Base-by-base conservation (phyloP, 768 basidiomycete genomes). In the Collybiopsis confluens region DNA sequence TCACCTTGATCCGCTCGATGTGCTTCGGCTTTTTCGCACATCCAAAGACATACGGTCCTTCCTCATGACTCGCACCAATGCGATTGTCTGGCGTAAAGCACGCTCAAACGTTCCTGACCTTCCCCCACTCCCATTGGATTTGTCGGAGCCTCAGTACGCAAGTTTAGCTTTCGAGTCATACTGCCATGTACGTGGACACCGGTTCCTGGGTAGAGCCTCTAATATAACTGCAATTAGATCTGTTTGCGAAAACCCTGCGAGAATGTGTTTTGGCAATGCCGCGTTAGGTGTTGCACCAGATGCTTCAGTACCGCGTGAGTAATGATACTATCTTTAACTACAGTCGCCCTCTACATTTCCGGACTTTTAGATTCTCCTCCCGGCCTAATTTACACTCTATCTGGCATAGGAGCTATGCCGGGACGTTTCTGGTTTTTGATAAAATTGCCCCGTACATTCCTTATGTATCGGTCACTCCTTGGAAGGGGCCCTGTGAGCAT, bases 61-160 rank as follows among this genome's bases (percentile, higher is more conserved):
- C 9, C 45, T 68, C 2, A 62, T 67, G 63, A 52, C 36, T 4
- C 53, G 47, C 23, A 54, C 50, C 24, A 52, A 33, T 45, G 43
- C 52, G 20, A 43, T 41, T 11, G 70, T 76, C n/a, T 76, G 74
- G 75, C 63, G 57, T 40, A 56, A 61, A 9, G 60, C 67, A 9
- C 64, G 76, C n/a, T 55, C 45, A 10, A 67, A 67, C 43, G 60
- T 74, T 8, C 49, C 59, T 27, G 69, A 65, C 15, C 61, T 78
- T 4, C 80, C 79, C 1, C 52, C 64, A 6, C 75, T 75, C 51
- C 80, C 78, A 0, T 42, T 52, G 2, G 78, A 80, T 59, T 59
- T 80, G 50, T 67, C 60, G 16, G 78, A 81, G 55, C 69, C 68
- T 0, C 68, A 75, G 51, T 80, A 74, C 54, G 69, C 73, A 8